Evolutionary conservation across 2,329 filamentous ascomycete species (phyloP).

Genomic region (Pestalotiopsis sp.): DNA sequence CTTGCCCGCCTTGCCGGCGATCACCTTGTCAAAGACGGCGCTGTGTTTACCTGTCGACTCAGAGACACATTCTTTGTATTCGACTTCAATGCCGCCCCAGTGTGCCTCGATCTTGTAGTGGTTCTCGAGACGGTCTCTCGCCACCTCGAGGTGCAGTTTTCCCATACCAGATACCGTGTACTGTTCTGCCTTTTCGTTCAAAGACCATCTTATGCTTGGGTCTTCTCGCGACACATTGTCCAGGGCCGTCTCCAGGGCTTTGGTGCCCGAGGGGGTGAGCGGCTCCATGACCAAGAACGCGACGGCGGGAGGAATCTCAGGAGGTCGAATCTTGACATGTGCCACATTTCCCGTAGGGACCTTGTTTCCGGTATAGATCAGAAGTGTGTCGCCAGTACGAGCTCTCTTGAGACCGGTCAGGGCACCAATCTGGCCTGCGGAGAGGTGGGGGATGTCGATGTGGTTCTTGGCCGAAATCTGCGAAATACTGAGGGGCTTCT

Average conservation of each 20-base stretch:
- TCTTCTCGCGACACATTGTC: slow-evolving; percentile 84
- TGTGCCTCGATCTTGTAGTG: slow-evolving; percentile 84
- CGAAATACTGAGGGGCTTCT: slow-evolving; percentile 77
- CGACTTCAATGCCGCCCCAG: slow-evolving; percentile 92
- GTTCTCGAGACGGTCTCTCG: slow-evolving; percentile 80
- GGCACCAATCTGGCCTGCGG: slow-evolving; percentile 89
- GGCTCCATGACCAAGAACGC: slow-evolving; percentile 95
- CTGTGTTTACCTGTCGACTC: slow-evolving; percentile 55
- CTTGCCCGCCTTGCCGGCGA: slow-evolving; percentile 77
- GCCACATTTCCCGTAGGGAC: slow-evolving; percentile 69
- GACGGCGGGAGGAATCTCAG: slow-evolving; percentile 87
- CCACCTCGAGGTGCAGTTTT: slow-evolving; percentile 91
- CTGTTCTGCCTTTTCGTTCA: slow-evolving; percentile 88
- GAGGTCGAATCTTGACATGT: slow-evolving; percentile 80
- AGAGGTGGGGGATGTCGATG: slow-evolving; percentile 77
- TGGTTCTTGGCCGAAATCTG: slow-evolving; percentile 90
- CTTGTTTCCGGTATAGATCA: slow-evolving; percentile 65
- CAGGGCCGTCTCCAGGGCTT: slow-evolving; percentile 74
- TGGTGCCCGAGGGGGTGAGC: slow-evolving; percentile 74
- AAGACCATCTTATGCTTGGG: slow-evolving; percentile 81
- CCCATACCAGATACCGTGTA: slow-evolving; percentile 96
- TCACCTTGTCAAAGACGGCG: slow-evolving; percentile 72
- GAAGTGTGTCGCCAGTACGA: slow-evolving; percentile 90
- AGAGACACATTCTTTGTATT: slow-evolving; percentile 83
- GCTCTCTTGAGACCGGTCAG: slow-evolving; percentile 86